Conservation (phyloP, 345 rosid species). For the Melaleuca quinquenervia region DNA sequence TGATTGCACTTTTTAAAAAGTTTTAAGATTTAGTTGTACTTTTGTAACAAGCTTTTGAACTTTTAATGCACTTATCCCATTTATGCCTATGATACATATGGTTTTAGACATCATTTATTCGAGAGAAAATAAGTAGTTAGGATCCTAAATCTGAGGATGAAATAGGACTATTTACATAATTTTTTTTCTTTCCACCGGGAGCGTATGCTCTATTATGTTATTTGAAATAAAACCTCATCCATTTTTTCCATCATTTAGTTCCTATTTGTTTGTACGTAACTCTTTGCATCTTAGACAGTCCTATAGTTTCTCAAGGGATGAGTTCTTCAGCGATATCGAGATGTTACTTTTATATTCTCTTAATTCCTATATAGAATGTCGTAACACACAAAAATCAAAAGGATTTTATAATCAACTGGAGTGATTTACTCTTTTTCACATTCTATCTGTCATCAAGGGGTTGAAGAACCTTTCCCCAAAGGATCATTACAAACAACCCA, state of each 20-base stretch:
- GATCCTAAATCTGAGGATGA: neutral
- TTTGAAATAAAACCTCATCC: neutral
- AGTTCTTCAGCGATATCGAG: accelerated
- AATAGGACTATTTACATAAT: neutral
- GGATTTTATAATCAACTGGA: neutral
- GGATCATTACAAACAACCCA: neutral
- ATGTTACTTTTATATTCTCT: neutral
- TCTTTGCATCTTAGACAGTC: accelerated
- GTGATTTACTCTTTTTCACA: neutral
- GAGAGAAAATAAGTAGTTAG: neutral
- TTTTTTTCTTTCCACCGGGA: neutral
- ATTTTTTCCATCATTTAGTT: no score
- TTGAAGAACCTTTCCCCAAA: neutral
- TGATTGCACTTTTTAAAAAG: no score
- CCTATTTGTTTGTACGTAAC: no score
- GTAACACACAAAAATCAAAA: neutral
- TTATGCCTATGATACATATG: no score
- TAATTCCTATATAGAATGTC: neutral
- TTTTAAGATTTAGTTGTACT: no score
- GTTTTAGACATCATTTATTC: no score
- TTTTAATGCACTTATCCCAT: no score
- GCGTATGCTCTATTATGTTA: neutral
- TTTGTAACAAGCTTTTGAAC: no score
- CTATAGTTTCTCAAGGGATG: neutral
- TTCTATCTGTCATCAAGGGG: neutral